Evolutionary conservation across 148 eudicot genomes (phyloP), one percentile per base, ranked within the genome.

Genomic region (Arbutus unedo): DNA sequence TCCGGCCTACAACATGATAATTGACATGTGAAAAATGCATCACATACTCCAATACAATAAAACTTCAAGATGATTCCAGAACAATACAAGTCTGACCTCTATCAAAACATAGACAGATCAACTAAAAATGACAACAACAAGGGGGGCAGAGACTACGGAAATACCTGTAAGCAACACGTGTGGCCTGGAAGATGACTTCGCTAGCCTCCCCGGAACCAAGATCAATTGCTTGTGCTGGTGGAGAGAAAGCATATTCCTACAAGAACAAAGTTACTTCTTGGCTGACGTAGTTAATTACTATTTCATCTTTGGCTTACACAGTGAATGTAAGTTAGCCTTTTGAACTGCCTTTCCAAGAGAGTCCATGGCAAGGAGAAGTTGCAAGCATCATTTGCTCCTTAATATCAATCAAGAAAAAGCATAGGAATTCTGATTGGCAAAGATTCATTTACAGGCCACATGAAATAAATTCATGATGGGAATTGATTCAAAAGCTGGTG

Each of bases 151-250:
- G 59, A 70, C 51, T 6, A 79, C 16, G 51, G 54, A 48, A 80
- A 78, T 86, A 96, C 98, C 99, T 96, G 95, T 89, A 96, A 83
- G 99, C 99, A 89, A 96, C 98, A 86, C 99, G 97, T 85, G 93
- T 93, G 54, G 99, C 99, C 88, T 94, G 94, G 83, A 96, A 96
- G 54, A 91, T 83, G 68, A 94, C 88, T 88, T 96, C 94, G 85
- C 82, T 91, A 47, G 93, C 88, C 88, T 93, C 96, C 57, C 99
- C 98, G 79, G 99, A 94, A 43, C 92, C 94, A 85, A 96, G 90
- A 85, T 96, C 99, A 82, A 96, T 92, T 79, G 97, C 97, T 82
- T 93, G 93, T 73, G 99, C 99, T 77, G 94, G 88, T 82, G 99
- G 98, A 55, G 90, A 89, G 88, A 96, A 96, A 83, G 98, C 94